A percentile compares a stretch with the other conserved stretches of the same genome.
These are phyloP conservation scores for Phytophthora ohioensis DNA, from an alignment of 352 stramenopile species.

Conservation along the genomic window DNA sequence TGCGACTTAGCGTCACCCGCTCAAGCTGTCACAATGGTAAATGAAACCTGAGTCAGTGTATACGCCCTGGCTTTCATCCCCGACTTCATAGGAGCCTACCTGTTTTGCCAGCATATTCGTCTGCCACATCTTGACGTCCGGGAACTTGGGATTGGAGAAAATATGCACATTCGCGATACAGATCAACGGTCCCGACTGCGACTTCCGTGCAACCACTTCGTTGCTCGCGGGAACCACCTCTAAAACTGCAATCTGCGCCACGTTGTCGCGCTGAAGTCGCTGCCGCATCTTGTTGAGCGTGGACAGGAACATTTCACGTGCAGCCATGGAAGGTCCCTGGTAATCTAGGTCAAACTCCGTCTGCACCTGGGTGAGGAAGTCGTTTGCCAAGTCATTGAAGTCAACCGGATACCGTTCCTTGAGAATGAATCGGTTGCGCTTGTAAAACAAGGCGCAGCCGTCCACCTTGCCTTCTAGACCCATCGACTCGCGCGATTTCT, in stretches of 20 bases:
- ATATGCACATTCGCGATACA: conserved; percentile 99
- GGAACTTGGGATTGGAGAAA: conserved; percentile 98
- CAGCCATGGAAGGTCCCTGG: conserved; percentile 62
- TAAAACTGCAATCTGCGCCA: conserved; percentile 97
- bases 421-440: conserved; percentile 88
- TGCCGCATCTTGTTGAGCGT: conserved; percentile 70
- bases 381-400: conserved; percentile 96
- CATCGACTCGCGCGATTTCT: conserved; percentile 98
- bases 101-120: conserved; percentile 89
- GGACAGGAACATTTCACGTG: conserved; percentile 68
- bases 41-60: conserved; percentile 10
- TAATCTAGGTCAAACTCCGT: conserved; percentile 86
- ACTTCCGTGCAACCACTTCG: conserved; percentile 57
- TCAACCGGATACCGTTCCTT: conserved; percentile 95
- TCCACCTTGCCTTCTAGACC: conserved; percentile 97
- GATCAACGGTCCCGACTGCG: conserved; percentile 77
- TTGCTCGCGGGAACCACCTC: conserved; percentile 92
- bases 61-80: neutral
- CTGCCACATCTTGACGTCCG: conserved; percentile 99
- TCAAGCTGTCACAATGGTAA: conserved; percentile 61
- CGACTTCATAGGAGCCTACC: conserved; percentile 35
- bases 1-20: conserved; percentile 66
- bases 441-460: conserved; percentile 99
- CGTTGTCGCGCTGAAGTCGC: conserved; percentile 97
- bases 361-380: conserved; percentile 74